Conservation (phyloP, 495 filamentous ascomycete genomes). For the Alectoria sarmentosa region DNA sequence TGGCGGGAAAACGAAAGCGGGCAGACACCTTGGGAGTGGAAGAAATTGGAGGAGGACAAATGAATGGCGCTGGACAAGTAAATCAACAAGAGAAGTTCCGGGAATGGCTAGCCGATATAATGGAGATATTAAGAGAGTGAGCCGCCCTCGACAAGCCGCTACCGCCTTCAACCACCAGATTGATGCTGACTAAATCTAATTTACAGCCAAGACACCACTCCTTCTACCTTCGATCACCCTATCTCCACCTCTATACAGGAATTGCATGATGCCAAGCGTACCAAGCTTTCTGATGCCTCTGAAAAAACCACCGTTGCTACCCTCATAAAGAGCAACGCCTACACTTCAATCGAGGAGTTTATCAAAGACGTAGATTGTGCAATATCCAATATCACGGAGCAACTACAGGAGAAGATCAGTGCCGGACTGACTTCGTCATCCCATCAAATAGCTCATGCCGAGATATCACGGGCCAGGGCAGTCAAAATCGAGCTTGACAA, state of each 20-base stretch:
- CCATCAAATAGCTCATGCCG: slow-evolving; percentile 30
- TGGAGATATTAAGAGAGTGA: slow-evolving; percentile 24
- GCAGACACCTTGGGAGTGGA: slow-evolving; percentile 8
- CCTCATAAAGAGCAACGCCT: slow-evolving; percentile 37
- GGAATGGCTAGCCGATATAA: slow-evolving; percentile 22
- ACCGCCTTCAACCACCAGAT: neutral
- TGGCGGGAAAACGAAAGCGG: slow-evolving; percentile 27
- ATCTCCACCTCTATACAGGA: slow-evolving; percentile 7
- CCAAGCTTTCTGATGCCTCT: slow-evolving; percentile 39
- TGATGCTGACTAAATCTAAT: neutral
- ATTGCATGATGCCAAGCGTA: slow-evolving; percentile 35
- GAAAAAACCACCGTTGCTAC: slow-evolving; percentile 37
- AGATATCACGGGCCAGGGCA: slow-evolving; percentile 28
- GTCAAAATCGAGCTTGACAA: slow-evolving; percentile 46
- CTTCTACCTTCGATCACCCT: slow-evolving; percentile 24
- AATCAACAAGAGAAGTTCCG: slow-evolving; percentile 17
- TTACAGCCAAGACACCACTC: slow-evolving; percentile 22
- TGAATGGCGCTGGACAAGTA: slow-evolving; percentile 1
- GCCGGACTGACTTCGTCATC: slow-evolving; percentile 24
- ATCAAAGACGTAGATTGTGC: slow-evolving; percentile 45
- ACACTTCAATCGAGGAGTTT: slow-evolving; percentile 43
- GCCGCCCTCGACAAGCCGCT: neutral
- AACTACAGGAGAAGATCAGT: slow-evolving; percentile 35
- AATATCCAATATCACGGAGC: slow-evolving; percentile 39
- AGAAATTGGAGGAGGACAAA: slow-evolving; percentile 8